Evolutionary conservation across 257 asterid genomes (phyloP), one percentile per base, ranked within the genome.

Genomic region (Craterostigma plantagineum): DNA sequence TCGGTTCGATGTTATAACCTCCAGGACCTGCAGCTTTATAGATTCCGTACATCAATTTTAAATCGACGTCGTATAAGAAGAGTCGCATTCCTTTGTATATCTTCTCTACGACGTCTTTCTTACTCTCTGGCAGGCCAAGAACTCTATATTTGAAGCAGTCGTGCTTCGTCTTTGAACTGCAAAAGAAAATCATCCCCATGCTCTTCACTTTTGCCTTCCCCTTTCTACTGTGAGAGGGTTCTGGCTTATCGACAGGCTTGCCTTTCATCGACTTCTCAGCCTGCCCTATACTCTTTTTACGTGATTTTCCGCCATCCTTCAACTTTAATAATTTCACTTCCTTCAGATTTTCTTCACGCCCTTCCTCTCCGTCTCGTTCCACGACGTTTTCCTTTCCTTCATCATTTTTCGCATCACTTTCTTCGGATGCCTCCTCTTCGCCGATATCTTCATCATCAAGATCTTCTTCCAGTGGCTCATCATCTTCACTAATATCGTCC

Each of bases 171-270:
- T 63, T 60, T 13, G 95, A 71, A 70, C 70, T 87, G 76, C 98
- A 87, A 78, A 82, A 74, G 56, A 87, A 87, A 57, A 87, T 67
- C 95, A 87, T 76, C 49, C 98, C 98, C 92, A 67, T 82, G 66
- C 75, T 68, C 72, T 70, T 68, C 17, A 55, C 77, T 64, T 61
- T 75, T 70, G 64, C 71, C 39, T 54, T 41, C 27, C 33, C 50
- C 58, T 53, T 72, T 49, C 52, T 72, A 78, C 52, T 66, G 54
- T 33, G 16, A 7, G 75, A 69, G 35, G 84, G 49, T 59, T 66
- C 79, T 8, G 67, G 66, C 49, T 66, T 61, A 47, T 68, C 67
- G 58, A 47, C 35, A 50, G 65, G 18, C 23, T 58, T 67, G 50
- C 44, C 51, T 50, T 71, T 73, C 62, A 61, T 64, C 30, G 44